Evolutionary conservation across 306 rosid genomes (phyloP).

Genomic region (Glycine soja): DNA sequence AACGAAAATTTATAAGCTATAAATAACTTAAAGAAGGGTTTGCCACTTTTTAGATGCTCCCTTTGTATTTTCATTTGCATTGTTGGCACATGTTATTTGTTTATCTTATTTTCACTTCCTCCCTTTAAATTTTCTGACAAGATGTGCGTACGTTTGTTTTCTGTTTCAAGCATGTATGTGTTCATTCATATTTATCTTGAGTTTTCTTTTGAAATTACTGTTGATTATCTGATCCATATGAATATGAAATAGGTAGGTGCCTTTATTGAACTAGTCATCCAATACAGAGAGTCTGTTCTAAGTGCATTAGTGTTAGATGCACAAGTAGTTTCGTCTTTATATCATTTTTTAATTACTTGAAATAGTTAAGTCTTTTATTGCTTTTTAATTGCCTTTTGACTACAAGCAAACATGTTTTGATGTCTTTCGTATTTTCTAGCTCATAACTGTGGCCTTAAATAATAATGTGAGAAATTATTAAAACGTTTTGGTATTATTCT

Average conservation of each 20-base stretch:
- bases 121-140: not conserved
- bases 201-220: constrained; percentile 6
- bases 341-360: too few relatives aligned
- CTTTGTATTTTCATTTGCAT: not conserved
- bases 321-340: too few relatives aligned
- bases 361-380: too few relatives aligned
- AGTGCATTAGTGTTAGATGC: not conserved
- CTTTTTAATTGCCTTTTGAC: not conserved
- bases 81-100: not conserved
- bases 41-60: not conserved
- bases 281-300: not conserved
- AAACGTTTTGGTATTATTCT: not conserved
- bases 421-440: not conserved
- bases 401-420: not conserved
- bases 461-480: not conserved
- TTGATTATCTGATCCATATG: not conserved
- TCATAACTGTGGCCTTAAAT: not conserved
- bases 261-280: constrained; percentile 15
- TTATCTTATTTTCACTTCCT: not conserved
- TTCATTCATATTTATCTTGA: not conserved
- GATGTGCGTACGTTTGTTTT: not conserved
- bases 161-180: not conserved
- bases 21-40: not conserved
- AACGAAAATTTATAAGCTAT: not conserved
- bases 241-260: constrained; percentile 6